These are phyloP conservation scores for Reutealis trisperma DNA, from an alignment of 345 rosid genomes.

Conservation along the genomic window DNA sequence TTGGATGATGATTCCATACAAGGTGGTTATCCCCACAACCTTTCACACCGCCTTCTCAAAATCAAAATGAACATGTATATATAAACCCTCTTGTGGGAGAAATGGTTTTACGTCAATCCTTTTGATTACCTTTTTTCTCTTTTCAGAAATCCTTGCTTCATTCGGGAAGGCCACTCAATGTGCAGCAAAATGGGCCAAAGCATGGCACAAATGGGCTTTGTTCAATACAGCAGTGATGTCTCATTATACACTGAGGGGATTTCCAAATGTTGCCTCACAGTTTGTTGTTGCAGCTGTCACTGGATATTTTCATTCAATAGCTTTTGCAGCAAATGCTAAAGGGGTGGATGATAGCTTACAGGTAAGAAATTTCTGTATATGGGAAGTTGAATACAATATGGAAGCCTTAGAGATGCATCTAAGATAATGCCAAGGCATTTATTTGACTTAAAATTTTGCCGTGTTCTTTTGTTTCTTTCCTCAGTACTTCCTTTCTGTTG, in stretches of 20 bases:
- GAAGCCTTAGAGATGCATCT: not conserved
- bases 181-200: conserved; percentile 87
- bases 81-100: too few species aligned
- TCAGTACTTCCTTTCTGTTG: not conserved
- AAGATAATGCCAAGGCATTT: not conserved
- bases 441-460: not conserved
- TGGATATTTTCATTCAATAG: conserved; percentile 96
- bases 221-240: conserved; percentile 99
- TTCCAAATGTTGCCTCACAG: conserved; percentile 59
- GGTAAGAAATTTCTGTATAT: conserved; percentile 45
- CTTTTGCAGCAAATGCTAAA: conserved; percentile 90
- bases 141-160: conserved; percentile 72
- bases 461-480: not conserved
- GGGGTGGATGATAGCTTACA: conserved; percentile 98
- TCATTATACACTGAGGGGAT: conserved; percentile 71
- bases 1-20: conserved; percentile 85
- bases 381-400: not conserved
- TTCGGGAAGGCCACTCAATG: conserved; percentile 75
- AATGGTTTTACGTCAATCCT: too few species aligned
- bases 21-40: conserved; percentile 42
- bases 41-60: not conserved
- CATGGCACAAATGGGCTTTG: conserved; percentile 98
- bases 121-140: not conserved
- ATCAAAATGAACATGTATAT: too few species aligned
- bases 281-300: conserved; percentile 92